Conservation (phyloP, 495 filamentous ascomycete genomes). For the Staphylotrichum longicolle region DNA sequence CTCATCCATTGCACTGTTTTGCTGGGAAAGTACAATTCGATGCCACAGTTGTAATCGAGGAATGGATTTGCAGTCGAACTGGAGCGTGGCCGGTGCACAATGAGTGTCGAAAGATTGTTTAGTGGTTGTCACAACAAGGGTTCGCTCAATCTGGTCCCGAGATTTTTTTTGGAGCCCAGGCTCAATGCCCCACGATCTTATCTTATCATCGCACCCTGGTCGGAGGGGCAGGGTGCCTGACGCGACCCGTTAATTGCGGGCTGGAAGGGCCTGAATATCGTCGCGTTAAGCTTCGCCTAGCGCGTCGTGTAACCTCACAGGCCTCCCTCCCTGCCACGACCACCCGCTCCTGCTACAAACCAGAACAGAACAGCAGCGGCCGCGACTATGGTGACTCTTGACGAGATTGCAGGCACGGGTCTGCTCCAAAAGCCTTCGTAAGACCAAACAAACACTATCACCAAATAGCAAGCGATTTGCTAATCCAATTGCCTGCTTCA, state of each 20-base stretch:
- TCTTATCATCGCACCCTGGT: constrained; percentile 33
- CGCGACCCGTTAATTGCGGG: constrained; percentile 14
- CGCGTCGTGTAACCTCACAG: constrained; percentile 17
- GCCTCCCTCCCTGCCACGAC: not conserved
- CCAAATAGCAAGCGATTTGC: constrained; percentile 15
- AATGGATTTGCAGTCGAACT: not conserved
- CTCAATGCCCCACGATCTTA: constrained; percentile 31
- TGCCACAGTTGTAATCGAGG: not conserved
- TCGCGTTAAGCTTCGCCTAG: constrained; percentile 19
- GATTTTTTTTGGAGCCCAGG: constrained; percentile 26
- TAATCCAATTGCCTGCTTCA: constrained; percentile 19
- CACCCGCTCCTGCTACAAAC: not conserved
- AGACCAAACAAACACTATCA: not conserved
- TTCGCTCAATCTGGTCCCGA: constrained; percentile 14
- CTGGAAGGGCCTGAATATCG: constrained; percentile 2
- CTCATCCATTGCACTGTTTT: constrained; percentile 29
- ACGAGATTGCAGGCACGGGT: constrained; percentile 28
- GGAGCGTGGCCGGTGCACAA: not conserved
- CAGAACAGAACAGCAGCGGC: not conserved
- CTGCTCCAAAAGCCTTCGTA: constrained; percentile 38
- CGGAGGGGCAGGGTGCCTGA: constrained; percentile 25
- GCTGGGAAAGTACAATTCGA: not conserved
- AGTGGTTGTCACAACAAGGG: constrained; percentile 10
- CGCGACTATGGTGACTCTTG: constrained; percentile 33
- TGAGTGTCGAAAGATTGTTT: not conserved